Evolutionary conservation across 2,329 filamentous ascomycete species (phyloP).

Genomic region (Didymella segeticola): DNA sequence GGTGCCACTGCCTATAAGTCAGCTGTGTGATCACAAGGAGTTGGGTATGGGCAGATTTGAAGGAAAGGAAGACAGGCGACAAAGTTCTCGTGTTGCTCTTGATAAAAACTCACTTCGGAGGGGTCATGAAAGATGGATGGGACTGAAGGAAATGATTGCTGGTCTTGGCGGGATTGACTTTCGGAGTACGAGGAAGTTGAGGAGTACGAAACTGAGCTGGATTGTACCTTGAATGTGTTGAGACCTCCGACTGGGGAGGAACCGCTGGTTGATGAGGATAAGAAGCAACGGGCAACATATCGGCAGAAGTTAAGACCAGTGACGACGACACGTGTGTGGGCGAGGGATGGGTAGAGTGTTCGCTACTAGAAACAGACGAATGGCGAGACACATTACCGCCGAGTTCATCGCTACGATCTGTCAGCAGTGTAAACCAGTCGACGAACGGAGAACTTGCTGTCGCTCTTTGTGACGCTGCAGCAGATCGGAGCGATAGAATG

Average conservation of each 20-base stretch:
- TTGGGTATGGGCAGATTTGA: slow-evolving; percentile 9
- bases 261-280: slow-evolving; percentile 28
- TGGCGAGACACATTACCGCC: slow-evolving; percentile 34
- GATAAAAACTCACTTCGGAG: slow-evolving; percentile 47
- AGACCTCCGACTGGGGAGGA: slow-evolving; percentile 36
- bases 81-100: slow-evolving; percentile 5
- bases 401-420: slow-evolving; percentile 33
- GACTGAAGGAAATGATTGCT: slow-evolving; percentile 41
- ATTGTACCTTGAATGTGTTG: slow-evolving; percentile 46
- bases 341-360: slow-evolving; percentile 29
- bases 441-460: slow-evolving; percentile 46
- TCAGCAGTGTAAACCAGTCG: slow-evolving; percentile 16
- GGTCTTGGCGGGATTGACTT: slow-evolving; percentile 24
- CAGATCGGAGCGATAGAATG: slow-evolving; percentile 55
- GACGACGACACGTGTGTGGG: slow-evolving; percentile 24
- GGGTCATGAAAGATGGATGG: slow-evolving; percentile 35
- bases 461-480: slow-evolving; percentile 54
- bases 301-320: slow-evolving; percentile 22
- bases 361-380: slow-evolving; percentile 33
- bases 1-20: slow-evolving; percentile 17
- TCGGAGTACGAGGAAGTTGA: slow-evolving; percentile 43
- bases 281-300: slow-evolving; percentile 21
- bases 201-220: slow-evolving; percentile 48
- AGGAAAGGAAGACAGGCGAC: neutral
- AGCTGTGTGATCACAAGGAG: neutral